Conservation (phyloP, 805 yeast genomes). For the Phaffomyces thermotolerans region DNA sequence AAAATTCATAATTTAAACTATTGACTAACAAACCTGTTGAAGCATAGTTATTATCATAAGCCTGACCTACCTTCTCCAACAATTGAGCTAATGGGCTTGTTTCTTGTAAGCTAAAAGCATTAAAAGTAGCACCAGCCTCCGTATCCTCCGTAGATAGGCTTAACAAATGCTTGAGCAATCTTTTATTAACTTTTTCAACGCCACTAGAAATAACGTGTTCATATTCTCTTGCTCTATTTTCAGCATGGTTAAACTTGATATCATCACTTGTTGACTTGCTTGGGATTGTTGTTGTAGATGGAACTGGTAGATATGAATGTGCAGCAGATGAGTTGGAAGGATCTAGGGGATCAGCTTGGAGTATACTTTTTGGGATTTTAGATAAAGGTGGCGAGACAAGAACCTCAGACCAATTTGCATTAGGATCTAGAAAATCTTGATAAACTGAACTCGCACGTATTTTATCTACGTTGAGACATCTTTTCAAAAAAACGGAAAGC, state of each 20-base stretch:
- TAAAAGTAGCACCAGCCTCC: conserved; percentile 64
- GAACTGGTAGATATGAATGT: conserved; percentile 57
- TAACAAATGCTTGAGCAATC: conserved; percentile 40
- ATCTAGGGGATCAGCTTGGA: conserved; percentile 54
- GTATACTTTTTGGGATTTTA: conserved; percentile 42
- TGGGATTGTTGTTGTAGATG: conserved; percentile 31
- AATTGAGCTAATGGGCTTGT: conserved; percentile 37
- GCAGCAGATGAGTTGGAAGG: conserved; percentile 51
- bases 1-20: conserved; percentile 49
- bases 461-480: conserved; percentile 56
- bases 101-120: conserved; percentile 49
- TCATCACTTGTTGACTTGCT: conserved; percentile 29
- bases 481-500: conserved; percentile 71
- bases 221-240: conserved; percentile 38
- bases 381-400: conserved; percentile 47
- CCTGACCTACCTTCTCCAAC: conserved; percentile 76
- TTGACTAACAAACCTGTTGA: conserved; percentile 42
- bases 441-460: conserved; percentile 60
- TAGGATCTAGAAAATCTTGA: conserved; percentile 79
- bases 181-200: conserved; percentile 51
- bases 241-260: conserved; percentile 33
- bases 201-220: conserved; percentile 37
- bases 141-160: conserved; percentile 57
- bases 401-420: conserved; percentile 84
- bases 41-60: conserved; percentile 65